Evolutionary conservation across 2,329 filamentous ascomycete genomes (phyloP).

Genomic region (Gliomastix tumulicola): DNA sequence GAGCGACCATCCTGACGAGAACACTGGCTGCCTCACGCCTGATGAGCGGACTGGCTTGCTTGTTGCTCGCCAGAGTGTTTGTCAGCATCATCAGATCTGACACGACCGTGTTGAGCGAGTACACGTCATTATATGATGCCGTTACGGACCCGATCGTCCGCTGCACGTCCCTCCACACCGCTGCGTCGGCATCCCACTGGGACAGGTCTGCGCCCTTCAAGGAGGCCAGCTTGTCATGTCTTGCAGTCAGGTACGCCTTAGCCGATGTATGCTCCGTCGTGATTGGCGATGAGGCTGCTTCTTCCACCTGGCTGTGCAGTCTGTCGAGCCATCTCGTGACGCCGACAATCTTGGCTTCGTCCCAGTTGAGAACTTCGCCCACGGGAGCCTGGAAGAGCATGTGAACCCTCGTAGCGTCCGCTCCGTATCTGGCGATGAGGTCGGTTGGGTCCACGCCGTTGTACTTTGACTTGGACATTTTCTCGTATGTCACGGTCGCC

Average conservation of each 20-base stretch:
- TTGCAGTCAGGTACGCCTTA: slow-evolving; percentile 28
- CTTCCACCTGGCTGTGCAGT: slow-evolving; percentile 50
- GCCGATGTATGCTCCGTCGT: slow-evolving; percentile 8
- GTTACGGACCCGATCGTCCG: slow-evolving; percentile 61
- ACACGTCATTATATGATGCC: slow-evolving; percentile 61
- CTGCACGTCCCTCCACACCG: slow-evolving; percentile 61
- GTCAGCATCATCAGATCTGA: slow-evolving; percentile 79
- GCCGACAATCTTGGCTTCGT: slow-evolving; percentile 73
- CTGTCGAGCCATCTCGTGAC: slow-evolving; percentile 74
- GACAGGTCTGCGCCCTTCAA: slow-evolving; percentile 21
- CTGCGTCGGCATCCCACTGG: slow-evolving; percentile 37
- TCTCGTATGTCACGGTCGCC: slow-evolving; percentile 67
- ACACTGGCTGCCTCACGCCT: slow-evolving; percentile 40
- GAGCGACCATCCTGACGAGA: slow-evolving; percentile 68
- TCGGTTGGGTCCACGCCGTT: slow-evolving; percentile 79
- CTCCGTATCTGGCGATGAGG: slow-evolving; percentile 68
- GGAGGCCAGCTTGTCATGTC: slow-evolving; percentile 16
- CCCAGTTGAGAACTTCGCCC: slow-evolving; percentile 79
- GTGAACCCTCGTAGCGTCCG: slow-evolving; percentile 78
- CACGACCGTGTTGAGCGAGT: slow-evolving; percentile 75
- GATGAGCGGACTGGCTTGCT: slow-evolving; percentile 31
- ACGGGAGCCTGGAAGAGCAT: slow-evolving; percentile 87
- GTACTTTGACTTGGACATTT: slow-evolving; percentile 94
- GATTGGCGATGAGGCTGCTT: slow-evolving; percentile 7
- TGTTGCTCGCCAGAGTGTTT: slow-evolving; percentile 52